phyloP scores from a whole-genome alignment of 768 basidiomycete genomes.

The Rubroboletus satanas region DNA sequence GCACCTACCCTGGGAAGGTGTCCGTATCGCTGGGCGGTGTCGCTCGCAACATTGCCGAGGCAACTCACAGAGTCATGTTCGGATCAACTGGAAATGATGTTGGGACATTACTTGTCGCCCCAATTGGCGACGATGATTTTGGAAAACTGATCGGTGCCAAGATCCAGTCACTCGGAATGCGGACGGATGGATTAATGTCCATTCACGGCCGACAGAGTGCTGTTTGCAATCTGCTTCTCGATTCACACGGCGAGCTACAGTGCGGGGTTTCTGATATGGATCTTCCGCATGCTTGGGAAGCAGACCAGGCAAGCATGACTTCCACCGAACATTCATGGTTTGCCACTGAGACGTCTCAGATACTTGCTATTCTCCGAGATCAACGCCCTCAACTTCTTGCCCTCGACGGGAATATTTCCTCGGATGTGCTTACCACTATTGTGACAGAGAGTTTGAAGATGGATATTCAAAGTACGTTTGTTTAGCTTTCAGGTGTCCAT shows the following conservation, averaged over 20 bases:
- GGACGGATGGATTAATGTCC: constrained; percentile 71
- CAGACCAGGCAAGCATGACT: constrained; percentile 37
- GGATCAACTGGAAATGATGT: constrained; percentile 22
- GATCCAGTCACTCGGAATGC: constrained; percentile 63
- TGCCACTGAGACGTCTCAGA: constrained; percentile 35
- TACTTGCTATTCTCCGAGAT: constrained; percentile 44
- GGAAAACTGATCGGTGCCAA: constrained; percentile 63
- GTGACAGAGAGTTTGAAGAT: constrained; percentile 47
- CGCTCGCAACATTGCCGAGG: constrained; percentile 92
- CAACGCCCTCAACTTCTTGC: constrained; percentile 58
- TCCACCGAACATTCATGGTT: not conserved
- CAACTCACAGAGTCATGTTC: constrained; percentile 63
- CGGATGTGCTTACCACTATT: constrained; percentile 48
- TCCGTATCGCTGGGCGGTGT: constrained; percentile 81
- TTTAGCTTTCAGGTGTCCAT: not conserved
- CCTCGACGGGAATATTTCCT: constrained; percentile 72
- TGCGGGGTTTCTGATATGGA: constrained; percentile 94
- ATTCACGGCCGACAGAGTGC: constrained; percentile 51
- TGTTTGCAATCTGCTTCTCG: constrained; percentile 84
- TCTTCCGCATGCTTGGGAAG: constrained; percentile 50
- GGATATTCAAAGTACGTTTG: constrained; percentile 50
- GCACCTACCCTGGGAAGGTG: constrained; percentile 80
- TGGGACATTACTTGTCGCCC: constrained; percentile 63
- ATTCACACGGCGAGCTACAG: constrained; percentile 62
- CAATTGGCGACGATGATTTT: constrained; percentile 74